A percentile compares a stretch with the other conserved stretches of the same genome.
phyloP scores from a whole-genome alignment of 441 rosid species.

The Mallotus japonicus region DNA sequence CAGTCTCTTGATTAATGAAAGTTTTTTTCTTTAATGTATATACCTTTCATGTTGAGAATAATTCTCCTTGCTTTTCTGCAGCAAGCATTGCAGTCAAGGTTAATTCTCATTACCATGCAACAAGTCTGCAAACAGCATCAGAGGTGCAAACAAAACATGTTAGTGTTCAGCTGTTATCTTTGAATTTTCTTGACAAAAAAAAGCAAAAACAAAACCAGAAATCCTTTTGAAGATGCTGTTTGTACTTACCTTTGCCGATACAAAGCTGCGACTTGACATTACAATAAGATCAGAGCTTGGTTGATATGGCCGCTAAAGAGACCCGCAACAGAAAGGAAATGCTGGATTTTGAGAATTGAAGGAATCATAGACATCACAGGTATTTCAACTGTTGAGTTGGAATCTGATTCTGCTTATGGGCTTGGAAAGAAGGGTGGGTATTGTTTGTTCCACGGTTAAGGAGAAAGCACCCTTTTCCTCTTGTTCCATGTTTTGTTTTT shows the following conservation, averaged over 20 bases:
- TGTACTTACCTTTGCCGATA: conserved; percentile 44
- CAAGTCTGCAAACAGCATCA: conserved; percentile 40
- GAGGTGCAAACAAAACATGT: neutral
- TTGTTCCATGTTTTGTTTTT: conserved; percentile 11
- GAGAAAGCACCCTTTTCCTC: conserved; percentile 17
- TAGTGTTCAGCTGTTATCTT: too few species aligned
- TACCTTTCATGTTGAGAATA: conserved; percentile 70
- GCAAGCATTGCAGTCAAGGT: conserved; percentile 76
- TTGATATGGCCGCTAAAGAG: conserved; percentile 17
- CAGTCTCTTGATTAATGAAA: too few species aligned
- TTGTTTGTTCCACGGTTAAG: neutral
- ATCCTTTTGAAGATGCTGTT: neutral
- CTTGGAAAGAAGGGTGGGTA: conserved; percentile 13
- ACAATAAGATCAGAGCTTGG: conserved; percentile 18
- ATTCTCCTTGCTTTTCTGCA: conserved; percentile 62
- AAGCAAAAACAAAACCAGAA: neutral
- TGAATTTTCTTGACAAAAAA: neutral
- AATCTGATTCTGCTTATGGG: conserved; percentile 34
- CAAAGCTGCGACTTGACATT: conserved; percentile 21
- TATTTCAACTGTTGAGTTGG: conserved; percentile 29
- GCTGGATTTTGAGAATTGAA: conserved; percentile 6
- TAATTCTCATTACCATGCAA: conserved; percentile 61
- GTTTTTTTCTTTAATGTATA: neutral
- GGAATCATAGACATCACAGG: conserved; percentile 7
- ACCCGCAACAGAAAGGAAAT: conserved; percentile 10